Evolutionary conservation across 805 yeast species (phyloP).

Genomic region (Yamadazyma sp.): DNA sequence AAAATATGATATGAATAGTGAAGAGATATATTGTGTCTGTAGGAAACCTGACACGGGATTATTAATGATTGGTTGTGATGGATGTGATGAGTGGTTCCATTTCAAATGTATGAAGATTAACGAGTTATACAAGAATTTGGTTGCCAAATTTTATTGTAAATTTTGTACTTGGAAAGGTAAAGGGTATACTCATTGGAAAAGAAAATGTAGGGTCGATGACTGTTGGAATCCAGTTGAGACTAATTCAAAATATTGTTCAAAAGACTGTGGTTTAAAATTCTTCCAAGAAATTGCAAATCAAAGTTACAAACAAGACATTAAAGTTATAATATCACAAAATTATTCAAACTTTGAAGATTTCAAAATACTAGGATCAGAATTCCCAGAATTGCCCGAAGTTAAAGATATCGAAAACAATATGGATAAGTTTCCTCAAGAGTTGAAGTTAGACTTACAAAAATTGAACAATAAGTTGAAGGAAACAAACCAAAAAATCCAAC

Average conservation of each 20-base stretch:
- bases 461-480: constrained; percentile 17
- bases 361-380: constrained; percentile 24
- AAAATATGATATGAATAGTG: constrained; percentile 48
- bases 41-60: constrained; percentile 74
- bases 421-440: constrained; percentile 17
- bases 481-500: constrained; percentile 13
- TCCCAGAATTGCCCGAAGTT: constrained; percentile 45
- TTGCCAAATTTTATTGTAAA: constrained; percentile 68
- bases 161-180: constrained; percentile 57
- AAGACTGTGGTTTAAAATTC: constrained; percentile 61
- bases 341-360: constrained; percentile 15
- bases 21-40: constrained; percentile 75
- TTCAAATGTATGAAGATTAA: constrained; percentile 70
- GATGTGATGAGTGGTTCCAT: constrained; percentile 95
- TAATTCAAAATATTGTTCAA: constrained; percentile 69
- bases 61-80: constrained; percentile 92
- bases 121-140: constrained; percentile 48
- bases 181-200: constrained; percentile 66
- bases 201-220: constrained; percentile 60
- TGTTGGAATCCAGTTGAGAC: constrained; percentile 56
- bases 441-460: constrained; percentile 17
- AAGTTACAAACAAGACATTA: constrained; percentile 1
- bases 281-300: constrained; percentile 9
- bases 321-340: constrained; percentile 15
- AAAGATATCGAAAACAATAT: constrained; percentile 16